phyloP scores from a whole-genome alignment of 371 early-diverging fungal genomes.

The Conidiobolus incongruus region DNA sequence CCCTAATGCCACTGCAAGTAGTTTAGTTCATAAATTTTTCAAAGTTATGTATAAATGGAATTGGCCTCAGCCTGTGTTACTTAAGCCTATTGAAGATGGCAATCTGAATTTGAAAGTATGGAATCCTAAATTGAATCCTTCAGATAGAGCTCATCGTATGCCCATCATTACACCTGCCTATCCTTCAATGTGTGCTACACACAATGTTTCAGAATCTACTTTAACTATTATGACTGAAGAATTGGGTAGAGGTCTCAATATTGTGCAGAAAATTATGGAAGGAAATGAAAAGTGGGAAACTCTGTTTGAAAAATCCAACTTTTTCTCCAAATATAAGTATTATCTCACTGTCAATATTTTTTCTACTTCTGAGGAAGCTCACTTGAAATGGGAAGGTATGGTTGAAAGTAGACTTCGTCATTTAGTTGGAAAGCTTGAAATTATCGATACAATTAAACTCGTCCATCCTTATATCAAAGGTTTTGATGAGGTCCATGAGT shows the following conservation, averaged over 20 bases:
- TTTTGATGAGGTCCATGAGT: conserved; percentile 41
- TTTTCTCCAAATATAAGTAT: conserved; percentile 74
- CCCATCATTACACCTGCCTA: conserved; percentile 99
- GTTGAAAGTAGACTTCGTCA: conserved; percentile 89
- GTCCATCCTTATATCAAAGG: conserved; percentile 87
- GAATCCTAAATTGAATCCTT: conserved; percentile 83
- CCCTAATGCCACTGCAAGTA: conserved; percentile 79
- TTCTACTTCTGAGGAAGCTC: conserved; percentile 44
- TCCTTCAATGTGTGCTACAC: conserved; percentile 99
- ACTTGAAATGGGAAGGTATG: conserved; percentile 63
- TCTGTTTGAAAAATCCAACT: conserved; percentile 73
- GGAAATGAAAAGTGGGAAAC: conserved; percentile 42
- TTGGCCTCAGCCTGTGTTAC: conserved; percentile 96
- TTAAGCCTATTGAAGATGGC: conserved; percentile 80
- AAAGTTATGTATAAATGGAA: conserved; percentile 73
- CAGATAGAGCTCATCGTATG: conserved; percentile 89
- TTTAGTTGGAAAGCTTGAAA: conserved; percentile 69
- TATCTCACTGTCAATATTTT: conserved; percentile 81
- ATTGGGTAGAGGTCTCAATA: conserved; percentile 44
- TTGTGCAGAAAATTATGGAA: conserved; percentile 43
- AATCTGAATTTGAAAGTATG: conserved; percentile 85
- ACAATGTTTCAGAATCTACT: conserved; percentile 92
- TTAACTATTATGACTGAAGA: conserved; percentile 63
- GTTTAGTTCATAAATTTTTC: conserved; percentile 84
- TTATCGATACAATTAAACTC: conserved; percentile 41